Evolutionary conservation across 306 rosid genomes (phyloP).

Genomic region (Acmispon strigosus): DNA sequence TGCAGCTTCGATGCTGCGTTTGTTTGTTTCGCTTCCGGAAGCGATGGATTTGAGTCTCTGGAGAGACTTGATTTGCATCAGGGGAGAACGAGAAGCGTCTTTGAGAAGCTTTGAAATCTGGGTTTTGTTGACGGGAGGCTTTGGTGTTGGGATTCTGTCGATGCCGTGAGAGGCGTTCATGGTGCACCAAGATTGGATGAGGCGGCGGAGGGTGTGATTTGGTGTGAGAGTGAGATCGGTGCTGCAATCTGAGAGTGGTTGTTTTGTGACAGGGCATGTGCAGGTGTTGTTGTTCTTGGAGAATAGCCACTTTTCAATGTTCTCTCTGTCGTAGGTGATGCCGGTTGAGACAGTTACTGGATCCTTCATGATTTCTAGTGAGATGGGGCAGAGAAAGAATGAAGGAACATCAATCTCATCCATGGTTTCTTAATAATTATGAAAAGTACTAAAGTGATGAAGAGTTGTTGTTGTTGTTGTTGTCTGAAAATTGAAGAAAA

Average conservation of each 20-base stretch:
- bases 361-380: constrained; percentile 84
- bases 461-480: too few species aligned
- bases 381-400: constrained; percentile 70
- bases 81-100: constrained; percentile 43
- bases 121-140: constrained; percentile 50
- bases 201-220: constrained; percentile 80
- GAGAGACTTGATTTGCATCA: constrained; percentile 27
- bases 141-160: constrained; percentile 83
- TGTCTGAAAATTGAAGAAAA: too few species aligned
- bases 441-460: too few species aligned
- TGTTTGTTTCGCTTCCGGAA: constrained; percentile 60
- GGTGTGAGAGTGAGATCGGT: constrained; percentile 66
- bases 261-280: constrained; percentile 69
- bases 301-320: constrained; percentile 79
- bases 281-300: constrained; percentile 27
- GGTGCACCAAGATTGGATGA: constrained; percentile 88
- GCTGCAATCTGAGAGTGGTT: constrained; percentile 27
- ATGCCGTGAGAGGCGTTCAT: constrained; percentile 71
- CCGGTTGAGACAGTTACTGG: constrained; percentile 73
- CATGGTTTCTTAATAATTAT: constrained; percentile 11
- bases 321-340: constrained; percentile 77
- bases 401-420: constrained; percentile 77
- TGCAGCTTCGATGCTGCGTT: constrained; percentile 49
- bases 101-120: constrained; percentile 51
- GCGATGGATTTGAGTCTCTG: constrained; percentile 52